phyloP scores from a whole-genome alignment of 352 stramenopile species.

The Peronosclerospora sorghi region DNA sequence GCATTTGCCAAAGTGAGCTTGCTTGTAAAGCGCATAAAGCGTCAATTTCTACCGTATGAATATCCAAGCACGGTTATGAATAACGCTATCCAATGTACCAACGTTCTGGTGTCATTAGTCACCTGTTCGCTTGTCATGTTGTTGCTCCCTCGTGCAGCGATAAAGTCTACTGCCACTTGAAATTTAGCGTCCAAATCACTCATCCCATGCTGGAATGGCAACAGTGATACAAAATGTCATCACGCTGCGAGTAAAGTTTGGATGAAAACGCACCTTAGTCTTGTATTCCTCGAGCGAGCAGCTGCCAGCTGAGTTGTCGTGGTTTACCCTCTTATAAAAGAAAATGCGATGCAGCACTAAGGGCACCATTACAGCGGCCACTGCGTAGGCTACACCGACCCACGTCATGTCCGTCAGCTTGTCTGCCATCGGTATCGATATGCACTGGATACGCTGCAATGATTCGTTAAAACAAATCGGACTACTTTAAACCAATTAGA shows the following conservation, averaged over 20 bases:
- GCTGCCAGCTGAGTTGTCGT: conserved; percentile 24
- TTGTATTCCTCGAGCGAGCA: conserved; percentile 51
- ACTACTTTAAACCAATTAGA: conserved; percentile 2
- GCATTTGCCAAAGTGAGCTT: conserved; percentile 53
- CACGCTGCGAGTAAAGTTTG: neutral
- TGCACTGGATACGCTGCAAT: neutral
- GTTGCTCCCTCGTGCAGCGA: conserved; percentile 27
- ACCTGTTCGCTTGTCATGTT: conserved; percentile 65
- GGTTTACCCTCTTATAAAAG: conserved; percentile 22
- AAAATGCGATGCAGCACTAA: conserved; percentile 45
- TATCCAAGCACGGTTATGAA: conserved; percentile 7
- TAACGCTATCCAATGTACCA: neutral
- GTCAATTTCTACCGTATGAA: conserved; percentile 39
- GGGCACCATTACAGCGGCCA: conserved; percentile 29
- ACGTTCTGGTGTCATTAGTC: neutral
- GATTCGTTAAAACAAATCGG: conserved; percentile 5
- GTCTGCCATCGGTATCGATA: conserved; percentile 10
- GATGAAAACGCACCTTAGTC: conserved; percentile 9
- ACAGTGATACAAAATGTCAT: conserved; percentile 1
- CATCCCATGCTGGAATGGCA: conserved; percentile 33
- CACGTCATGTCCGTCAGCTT: conserved; percentile 25
- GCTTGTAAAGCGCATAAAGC: conserved; percentile 78
- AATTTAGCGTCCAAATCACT: conserved; percentile 53
- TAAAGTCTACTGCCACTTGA: conserved; percentile 60
- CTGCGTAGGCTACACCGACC: conserved; percentile 24